Evolutionary conservation across 139 green algal species (phyloP), one percentile per base, ranked within the genome.

Genomic region (Chlorella sp.): DNA sequence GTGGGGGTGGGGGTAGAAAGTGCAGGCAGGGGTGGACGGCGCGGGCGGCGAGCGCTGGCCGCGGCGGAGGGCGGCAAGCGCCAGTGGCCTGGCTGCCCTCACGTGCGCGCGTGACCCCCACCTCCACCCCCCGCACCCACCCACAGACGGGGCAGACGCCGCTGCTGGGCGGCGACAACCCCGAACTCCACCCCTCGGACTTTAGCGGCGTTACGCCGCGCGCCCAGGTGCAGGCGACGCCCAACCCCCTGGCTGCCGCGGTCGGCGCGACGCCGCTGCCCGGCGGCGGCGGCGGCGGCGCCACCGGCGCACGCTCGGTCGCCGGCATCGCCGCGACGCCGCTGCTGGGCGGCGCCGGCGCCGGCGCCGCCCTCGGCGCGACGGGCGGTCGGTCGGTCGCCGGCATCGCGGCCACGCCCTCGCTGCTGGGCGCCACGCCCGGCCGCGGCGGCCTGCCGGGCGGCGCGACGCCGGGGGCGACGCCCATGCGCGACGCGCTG

Each of bases 121-220:
- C n/a, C n/a, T n/a, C n/a, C n/a, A n/a, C n/a, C n/a, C n/a, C n/a
- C n/a, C n/a, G n/a, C n/a, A n/a, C n/a, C n/a, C n/a, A n/a, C n/a
- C n/a, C n/a, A n/a, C n/a, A n/a, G n/a, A 68, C 82, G 33, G 89
- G 90, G 69, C 82, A 94, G 76, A 99, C 95, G 1, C 94, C 96
- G 1, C 88, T 99, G 59, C 67, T 95, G 36, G 95, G 95, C 31
- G 95, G 94, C 1, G 92, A 95, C 36, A 94, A 91, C 69, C 90
- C 92, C 0, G 88, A 95, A 31, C 82, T 98, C 21, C 72, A 90
- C 67, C 73, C 78, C 19, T 86, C 77, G 0, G 90, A 96, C 83
- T 96, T 97, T 75, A 77, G 60, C 2, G 93, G 94, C 63, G 82
- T 94, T 29, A 93, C 89, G 1, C 93, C 92, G 5, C 72, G 73